phyloP scores from a whole-genome alignment of 1,284 basidiomycete genomes.

The Microbotryomycetes sp. region DNA sequence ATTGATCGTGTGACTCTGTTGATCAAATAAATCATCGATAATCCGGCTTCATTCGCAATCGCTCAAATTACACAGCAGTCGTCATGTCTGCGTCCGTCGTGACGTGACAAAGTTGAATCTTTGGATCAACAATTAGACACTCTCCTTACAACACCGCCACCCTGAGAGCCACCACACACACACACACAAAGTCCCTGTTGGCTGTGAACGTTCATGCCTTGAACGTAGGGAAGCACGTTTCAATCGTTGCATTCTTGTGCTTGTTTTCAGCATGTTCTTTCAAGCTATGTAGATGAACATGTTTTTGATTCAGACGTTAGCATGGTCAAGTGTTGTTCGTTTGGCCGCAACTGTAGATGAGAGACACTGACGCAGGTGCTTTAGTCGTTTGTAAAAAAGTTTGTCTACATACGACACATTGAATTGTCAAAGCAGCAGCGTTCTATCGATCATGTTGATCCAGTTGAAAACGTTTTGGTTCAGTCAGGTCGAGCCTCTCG shows the following conservation, averaged over 20 bases:
- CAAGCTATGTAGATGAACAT: not conserved
- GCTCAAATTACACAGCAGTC: no score
- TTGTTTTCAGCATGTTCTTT: constrained; percentile 8
- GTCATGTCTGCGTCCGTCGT: no score
- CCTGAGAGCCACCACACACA: no score
- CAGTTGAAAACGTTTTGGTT: not conserved
- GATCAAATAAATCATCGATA: no score
- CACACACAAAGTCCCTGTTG: no score
- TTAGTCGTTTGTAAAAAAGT: constrained; percentile 49
- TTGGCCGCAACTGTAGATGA: no score
- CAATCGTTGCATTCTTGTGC: constrained; percentile 3
- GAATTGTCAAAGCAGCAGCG: constrained; percentile 45
- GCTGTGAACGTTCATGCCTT: not conserved
- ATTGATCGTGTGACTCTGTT: no score
- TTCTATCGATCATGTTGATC: constrained; percentile 29
- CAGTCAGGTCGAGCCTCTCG: not conserved
- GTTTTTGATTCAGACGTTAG: not conserved
- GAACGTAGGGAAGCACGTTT: constrained; percentile 1
- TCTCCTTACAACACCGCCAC: no score
- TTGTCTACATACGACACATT: constrained; percentile 47
- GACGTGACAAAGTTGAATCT: no score
- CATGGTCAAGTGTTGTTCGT: no score
- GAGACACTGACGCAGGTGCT: constrained; percentile 42
- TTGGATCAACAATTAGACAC: no score
- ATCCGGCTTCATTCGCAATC: no score